phyloP scores from a whole-genome alignment of 345 rosid species.

The Tarenaya hassleriana region DNA sequence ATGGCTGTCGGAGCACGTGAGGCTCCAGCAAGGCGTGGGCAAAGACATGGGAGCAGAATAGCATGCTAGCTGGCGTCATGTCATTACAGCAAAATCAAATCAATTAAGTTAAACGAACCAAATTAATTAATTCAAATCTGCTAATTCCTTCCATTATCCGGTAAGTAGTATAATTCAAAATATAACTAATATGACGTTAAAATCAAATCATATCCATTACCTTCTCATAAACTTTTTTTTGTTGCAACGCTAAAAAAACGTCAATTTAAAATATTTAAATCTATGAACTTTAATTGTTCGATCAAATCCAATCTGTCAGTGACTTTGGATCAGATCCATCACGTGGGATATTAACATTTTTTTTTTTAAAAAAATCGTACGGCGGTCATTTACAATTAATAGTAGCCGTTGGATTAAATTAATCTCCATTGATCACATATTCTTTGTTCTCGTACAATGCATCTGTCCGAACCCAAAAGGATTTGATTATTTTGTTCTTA shows the following conservation, averaged over 20 bases:
- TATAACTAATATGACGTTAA: too few species aligned
- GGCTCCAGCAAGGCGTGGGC: slow-evolving; percentile 39
- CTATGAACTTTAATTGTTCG: background rate
- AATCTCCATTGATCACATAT: too few species aligned
- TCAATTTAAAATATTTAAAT: background rate
- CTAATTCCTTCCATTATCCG: too few species aligned
- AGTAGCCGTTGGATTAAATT: too few species aligned
- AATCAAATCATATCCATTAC: too few species aligned
- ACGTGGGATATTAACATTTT: slow-evolving; percentile 20
- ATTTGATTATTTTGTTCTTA: too few species aligned
- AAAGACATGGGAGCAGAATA: slow-evolving; percentile 30
- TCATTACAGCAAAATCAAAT: slow-evolving; percentile 1
- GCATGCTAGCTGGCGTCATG: slow-evolving; percentile 17
- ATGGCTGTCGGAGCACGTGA: slow-evolving; percentile 34
- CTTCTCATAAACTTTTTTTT: background rate
- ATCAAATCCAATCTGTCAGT: slow-evolving; percentile 22
- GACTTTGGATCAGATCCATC: slow-evolving; percentile 28
- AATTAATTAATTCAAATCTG: too few species aligned
- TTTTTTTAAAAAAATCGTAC: slow-evolving; percentile 20
- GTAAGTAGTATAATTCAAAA: background rate
- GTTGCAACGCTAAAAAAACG: too few species aligned
- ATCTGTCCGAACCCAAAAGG: too few species aligned
- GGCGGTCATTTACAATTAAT: too few species aligned
- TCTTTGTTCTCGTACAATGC: too few species aligned
- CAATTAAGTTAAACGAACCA: slow-evolving; percentile 6